Evolutionary conservation across 352 stramenopile species (phyloP), one percentile per base, ranked within the genome.

Genomic region (Pythium rhizo-oryzae): DNA sequence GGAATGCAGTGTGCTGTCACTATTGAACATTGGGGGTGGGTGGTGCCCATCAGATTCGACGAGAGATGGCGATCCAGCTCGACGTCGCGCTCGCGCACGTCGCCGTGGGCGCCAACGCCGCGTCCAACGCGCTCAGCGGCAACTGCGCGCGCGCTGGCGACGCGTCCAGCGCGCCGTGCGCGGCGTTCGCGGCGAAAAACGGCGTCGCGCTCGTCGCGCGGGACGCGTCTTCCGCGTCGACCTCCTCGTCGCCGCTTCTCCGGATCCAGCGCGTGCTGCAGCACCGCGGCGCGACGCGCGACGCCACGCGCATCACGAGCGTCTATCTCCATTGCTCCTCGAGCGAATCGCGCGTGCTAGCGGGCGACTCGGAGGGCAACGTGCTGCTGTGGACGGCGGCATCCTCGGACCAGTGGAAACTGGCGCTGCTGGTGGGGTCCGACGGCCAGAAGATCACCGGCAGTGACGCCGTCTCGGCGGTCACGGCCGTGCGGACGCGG

Each of bases 301-400:
- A 78, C 18, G 8, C 55, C 43, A 71, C 84, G 58, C 79, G 72
- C 53, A 70, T 91, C 50, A 90, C 82, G 23, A 79, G 70, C 60
- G 70, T 91, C 4, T 65, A 54, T 50, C 43, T 92, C 28, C 64
- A 76, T 47, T 47, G 66, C 70, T 3, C 58, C 67, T 33, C 53
- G 16, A 21, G 11, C 1, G 16, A 28, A 35, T 24, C 63, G 23
- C 69, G 62, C 16, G 77, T 92, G 28, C n/a, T 92, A 4, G 84
- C 81, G 4, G 84, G 82, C 8, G 81, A 92, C 65, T 86, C 82
- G 51, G 74, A 87, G 55, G 82, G 84, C 24, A 74, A 76, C 55
- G 81, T 88, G n/a, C 77, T 89, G 25, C 70, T 91, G 5, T 92
- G 84, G 84, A 68, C 69, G 15, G 56, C 50, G 21, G 4, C 11